Percentiles rank a stretch among this genome's conserved stretches.
These are phyloP conservation scores for Adenanthera pavonina DNA, from an alignment of 306 rosid genomes.

Conservation along the genomic window DNA sequence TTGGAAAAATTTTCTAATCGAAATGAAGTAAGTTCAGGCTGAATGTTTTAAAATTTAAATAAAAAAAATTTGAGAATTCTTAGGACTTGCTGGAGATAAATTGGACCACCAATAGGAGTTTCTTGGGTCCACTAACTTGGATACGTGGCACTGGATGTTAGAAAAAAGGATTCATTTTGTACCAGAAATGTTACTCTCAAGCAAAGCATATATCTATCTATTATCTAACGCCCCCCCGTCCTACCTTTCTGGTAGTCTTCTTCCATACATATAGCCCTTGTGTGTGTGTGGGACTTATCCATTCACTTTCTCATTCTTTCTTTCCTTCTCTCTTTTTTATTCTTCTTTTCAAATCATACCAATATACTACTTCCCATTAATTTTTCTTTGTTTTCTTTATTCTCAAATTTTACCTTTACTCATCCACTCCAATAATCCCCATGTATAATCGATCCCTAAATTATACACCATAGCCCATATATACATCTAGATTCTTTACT, in stretches of 20 bases:
- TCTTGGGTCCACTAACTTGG: neutral
- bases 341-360: neutral
- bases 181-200: constrained; percentile 23
- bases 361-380: too few relatives aligned
- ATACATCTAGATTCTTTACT: too few relatives aligned
- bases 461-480: too few relatives aligned
- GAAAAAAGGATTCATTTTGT: neutral
- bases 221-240: neutral
- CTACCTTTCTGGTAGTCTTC: neutral
- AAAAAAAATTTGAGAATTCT: too few relatives aligned
- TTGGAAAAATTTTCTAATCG: too few relatives aligned
- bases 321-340: too few relatives aligned
- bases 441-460: too few relatives aligned
- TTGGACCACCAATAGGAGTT: too few relatives aligned
- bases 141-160: neutral
- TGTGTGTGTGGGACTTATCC: neutral
- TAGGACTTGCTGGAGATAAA: too few relatives aligned
- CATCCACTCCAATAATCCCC: neutral
- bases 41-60: too few relatives aligned
- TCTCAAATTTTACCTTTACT: neutral
- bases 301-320: neutral
- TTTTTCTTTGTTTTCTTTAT: too few relatives aligned
- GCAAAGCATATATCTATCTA: neutral
- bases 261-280: neutral
- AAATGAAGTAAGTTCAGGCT: too few relatives aligned